Base-by-base conservation (phyloP, 805 yeast genomes). In the Novakomyces olei region DNA sequence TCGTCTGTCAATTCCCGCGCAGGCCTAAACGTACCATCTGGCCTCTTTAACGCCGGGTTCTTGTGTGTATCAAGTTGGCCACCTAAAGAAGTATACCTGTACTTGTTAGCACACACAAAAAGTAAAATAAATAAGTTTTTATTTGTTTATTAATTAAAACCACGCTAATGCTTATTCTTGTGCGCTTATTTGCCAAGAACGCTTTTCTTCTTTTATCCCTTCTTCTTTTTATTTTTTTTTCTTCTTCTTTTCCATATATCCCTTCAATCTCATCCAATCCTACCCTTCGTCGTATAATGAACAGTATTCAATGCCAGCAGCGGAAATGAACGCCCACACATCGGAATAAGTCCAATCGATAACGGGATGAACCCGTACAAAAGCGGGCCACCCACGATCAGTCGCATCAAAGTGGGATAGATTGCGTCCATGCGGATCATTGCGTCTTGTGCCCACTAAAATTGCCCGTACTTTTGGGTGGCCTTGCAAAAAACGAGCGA, bases 41-140 rank as follows among this genome's bases (percentile, higher is more conserved):
- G 41, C 3, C 34, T 29, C 18, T 42, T 44, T 32, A 76, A 49
- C 35, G 55, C 59, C 8, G 92, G 92, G 48, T 88, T 88, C 22
- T 65, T 69, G 2, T 63, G 44, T 0, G 98, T 85, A 27, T 69
- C 65, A 35, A 64, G 54, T 1, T 69, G 55, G 0, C 92, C 88
- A 2, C 98, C 98, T 14, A 88, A 52, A 1, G 93, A 78, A 1
- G 98, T 83, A 46, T 74, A 88, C n/a, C n/a, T n/a, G n/a, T n/a
- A n/a, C n/a, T n/a, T n/a, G n/a, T n/a, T n/a, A n/a, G n/a, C n/a
- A n/a, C n/a, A n/a, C n/a, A n/a, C n/a, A n/a, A n/a, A n/a, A n/a
- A n/a, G n/a, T n/a, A n/a, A n/a, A n/a, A n/a, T n/a, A n/a, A n/a
- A n/a, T n/a, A n/a, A n/a, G n/a, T n/a, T n/a, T n/a, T n/a, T n/a